Conservation (phyloP, 1,284 basidiomycete genomes). For the Pisolithus thermaeus region DNA sequence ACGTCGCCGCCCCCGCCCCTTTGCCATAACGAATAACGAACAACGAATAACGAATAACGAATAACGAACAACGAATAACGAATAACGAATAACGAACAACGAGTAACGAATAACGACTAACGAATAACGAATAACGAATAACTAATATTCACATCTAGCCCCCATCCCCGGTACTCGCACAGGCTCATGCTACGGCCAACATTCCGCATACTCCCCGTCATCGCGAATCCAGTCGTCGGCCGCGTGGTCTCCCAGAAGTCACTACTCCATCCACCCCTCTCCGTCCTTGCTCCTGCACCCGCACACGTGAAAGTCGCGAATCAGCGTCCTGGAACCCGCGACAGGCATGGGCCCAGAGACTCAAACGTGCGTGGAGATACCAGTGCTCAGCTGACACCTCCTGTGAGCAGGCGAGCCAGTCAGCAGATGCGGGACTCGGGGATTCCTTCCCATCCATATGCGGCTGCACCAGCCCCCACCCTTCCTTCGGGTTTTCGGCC, state of each 20-base stretch:
- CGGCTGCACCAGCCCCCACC: slow-evolving; percentile 38
- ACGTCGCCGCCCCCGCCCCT: slow-evolving; percentile 3
- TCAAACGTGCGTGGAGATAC: slow-evolving; percentile 39
- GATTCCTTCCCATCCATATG: slow-evolving; percentile 63
- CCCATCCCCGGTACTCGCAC: slow-evolving; percentile 40
- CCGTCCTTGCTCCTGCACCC: slow-evolving; percentile 56
- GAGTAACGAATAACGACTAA: too few relatives aligned
- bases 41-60: too few relatives aligned
- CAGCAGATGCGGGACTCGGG: slow-evolving; percentile 50
- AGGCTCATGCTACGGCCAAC: slow-evolving; percentile 48
- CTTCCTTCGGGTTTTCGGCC: slow-evolving; percentile 45
- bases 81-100: too few relatives aligned
- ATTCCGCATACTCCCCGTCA: slow-evolving; percentile 48
- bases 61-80: too few relatives aligned
- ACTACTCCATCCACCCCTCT: slow-evolving; percentile 49
- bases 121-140: too few relatives aligned
- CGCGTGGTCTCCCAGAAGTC: slow-evolving; percentile 34
- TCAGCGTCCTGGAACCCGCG: slow-evolving; percentile 41
- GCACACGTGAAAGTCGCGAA: slow-evolving; percentile 53
- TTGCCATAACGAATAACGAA: slow-evolving; percentile 13
- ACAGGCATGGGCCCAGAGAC: slow-evolving; percentile 41
- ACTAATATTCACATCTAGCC: slow-evolving; percentile 31
- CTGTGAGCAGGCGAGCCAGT: slow-evolving; percentile 58
- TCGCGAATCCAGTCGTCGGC: slow-evolving; percentile 51
- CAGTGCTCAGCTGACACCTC: slow-evolving; percentile 58